Evolutionary conservation across 441 rosid species (phyloP).

Genomic region (Metrosideros polymorpha): DNA sequence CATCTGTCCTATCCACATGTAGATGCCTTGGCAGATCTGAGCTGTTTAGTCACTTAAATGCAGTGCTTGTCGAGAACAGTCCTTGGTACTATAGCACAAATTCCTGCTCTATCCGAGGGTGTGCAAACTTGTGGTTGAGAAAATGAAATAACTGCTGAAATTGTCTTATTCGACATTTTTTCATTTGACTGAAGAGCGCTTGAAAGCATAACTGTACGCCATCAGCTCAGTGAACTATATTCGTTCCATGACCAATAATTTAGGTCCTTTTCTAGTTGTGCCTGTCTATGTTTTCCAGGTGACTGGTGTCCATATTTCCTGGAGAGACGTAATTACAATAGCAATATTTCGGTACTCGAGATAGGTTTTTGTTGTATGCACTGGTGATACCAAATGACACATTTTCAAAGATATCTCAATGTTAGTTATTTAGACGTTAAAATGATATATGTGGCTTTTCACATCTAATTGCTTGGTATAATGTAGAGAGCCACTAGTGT

Average conservation of each 20-base stretch:
- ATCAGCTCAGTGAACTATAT: neutral
- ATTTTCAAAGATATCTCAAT: neutral
- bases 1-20: neutral
- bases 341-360: neutral
- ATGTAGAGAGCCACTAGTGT: neutral
- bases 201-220: neutral
- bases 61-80: neutral
- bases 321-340: neutral
- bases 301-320: neutral
- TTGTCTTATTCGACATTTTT: neutral
- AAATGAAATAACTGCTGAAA: neutral
- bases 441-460: neutral
- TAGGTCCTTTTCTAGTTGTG: neutral
- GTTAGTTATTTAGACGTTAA: neutral
- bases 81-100: neutral
- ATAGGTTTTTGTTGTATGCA: neutral
- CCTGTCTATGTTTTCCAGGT: neutral
- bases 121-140: neutral
- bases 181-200: neutral
- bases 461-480: neutral
- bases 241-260: neutral
- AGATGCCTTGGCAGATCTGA: neutral
- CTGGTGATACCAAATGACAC: neutral
- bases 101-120: neutral
- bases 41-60: neutral